A percentile compares a stretch with the other conserved stretches of the same genome.
Evolutionary conservation across 257 asterid genomes (phyloP).

Genomic region (Ballota nigra): DNA sequence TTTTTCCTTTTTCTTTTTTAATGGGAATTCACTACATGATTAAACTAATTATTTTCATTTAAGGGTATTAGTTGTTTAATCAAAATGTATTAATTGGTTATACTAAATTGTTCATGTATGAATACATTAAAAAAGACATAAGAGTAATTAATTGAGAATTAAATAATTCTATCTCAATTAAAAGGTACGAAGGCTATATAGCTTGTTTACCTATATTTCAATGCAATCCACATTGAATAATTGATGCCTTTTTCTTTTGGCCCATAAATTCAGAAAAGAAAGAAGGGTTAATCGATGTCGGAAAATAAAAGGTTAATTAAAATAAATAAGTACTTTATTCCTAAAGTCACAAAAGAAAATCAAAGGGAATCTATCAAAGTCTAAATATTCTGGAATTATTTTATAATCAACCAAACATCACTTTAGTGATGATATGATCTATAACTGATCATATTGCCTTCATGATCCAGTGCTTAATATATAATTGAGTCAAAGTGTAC

Average conservation of each 20-base stretch:
- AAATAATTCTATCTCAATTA: neutral
- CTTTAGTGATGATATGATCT: conserved; percentile 27
- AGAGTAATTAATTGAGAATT: neutral
- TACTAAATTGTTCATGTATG: neutral
- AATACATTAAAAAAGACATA: too few relatives aligned
- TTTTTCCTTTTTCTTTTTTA: too few relatives aligned
- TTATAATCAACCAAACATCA: conserved; percentile 20
- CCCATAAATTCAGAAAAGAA: neutral
- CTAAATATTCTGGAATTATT: conserved; percentile 15
- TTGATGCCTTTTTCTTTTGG: neutral
- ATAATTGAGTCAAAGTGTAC: neutral
- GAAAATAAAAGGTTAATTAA: conserved; percentile 1
- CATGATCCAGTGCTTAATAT: neutral
- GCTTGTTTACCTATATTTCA: neutral
- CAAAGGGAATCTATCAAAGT: conserved; percentile 24
- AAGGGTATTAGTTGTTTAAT: too few relatives aligned
- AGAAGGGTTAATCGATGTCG: neutral
- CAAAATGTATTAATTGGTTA: neutral
- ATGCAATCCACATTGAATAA: neutral
- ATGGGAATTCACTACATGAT: too few relatives aligned
- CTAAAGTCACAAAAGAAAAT: conserved; percentile 16
- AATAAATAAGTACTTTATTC: conserved; percentile 7
- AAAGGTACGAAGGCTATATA: neutral
- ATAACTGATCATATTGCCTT: conserved; percentile 24
- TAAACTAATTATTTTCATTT: too few relatives aligned